Conservation (phyloP, 192 early-diverging fungal genomes). For the Glomus cerebriforme region DNA sequence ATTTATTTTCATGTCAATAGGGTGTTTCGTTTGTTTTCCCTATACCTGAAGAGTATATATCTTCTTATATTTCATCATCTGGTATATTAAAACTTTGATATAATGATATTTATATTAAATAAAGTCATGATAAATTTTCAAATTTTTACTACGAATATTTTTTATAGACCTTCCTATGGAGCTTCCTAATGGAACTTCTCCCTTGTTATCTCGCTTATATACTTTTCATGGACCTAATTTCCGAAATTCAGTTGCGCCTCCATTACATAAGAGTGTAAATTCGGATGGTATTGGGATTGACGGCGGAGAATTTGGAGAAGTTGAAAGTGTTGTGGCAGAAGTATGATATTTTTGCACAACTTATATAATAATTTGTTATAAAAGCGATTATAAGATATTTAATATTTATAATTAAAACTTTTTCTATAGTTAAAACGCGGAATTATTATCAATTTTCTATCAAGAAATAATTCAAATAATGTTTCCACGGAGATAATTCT, state of each 20-base stretch:
- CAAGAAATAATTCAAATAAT: constrained; percentile 1
- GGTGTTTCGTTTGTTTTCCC: constrained; percentile 74
- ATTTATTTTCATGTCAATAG: constrained; percentile 33
- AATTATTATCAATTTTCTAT: constrained; percentile 21
- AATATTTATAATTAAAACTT: neutral
- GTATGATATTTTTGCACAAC: constrained; percentile 35
- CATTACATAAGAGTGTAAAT: constrained; percentile 42
- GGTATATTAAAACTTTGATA: constrained; percentile 36
- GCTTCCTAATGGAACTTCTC: constrained; percentile 75
- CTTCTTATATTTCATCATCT: constrained; percentile 50
- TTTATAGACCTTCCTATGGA: constrained; percentile 64
- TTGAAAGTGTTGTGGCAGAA: constrained; percentile 53
- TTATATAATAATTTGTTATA: neutral
- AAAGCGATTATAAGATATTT: neutral
- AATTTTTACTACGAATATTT: too few species aligned
- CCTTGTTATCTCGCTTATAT: constrained; percentile 63
- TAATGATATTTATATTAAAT: too few species aligned
- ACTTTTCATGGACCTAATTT: constrained; percentile 61
- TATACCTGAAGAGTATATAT: constrained; percentile 59
- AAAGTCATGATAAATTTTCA: too few species aligned
- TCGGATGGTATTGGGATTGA: constrained; percentile 36
- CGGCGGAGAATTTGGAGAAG: constrained; percentile 44
- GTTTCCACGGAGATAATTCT: constrained; percentile 38
- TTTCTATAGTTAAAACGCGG: constrained; percentile 24
- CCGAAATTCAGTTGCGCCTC: constrained; percentile 45